Percentiles rank a stretch among this genome's conserved stretches.
phyloP scores from a whole-genome alignment of 257 asterid genomes.

The Scutellaria barbata region DNA sequence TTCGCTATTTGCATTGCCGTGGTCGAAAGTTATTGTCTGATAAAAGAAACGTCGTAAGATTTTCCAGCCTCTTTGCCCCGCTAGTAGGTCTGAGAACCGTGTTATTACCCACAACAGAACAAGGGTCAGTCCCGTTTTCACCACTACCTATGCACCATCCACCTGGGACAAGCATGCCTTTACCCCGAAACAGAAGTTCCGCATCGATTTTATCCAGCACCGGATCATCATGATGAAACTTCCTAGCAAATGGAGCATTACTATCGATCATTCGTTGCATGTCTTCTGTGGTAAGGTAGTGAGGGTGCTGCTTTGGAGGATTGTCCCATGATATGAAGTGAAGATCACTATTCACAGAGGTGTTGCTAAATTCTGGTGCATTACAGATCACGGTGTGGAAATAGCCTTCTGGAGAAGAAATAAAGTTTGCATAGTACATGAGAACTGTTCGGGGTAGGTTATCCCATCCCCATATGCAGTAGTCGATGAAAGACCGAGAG shows the following conservation, averaged over 20 bases:
- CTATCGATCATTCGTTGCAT: conserved; percentile 82
- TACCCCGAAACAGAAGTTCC: conserved; percentile 67
- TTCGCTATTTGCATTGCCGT: conserved; percentile 71
- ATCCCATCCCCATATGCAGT: conserved; percentile 98
- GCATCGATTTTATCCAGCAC: conserved; percentile 75
- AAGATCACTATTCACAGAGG: conserved; percentile 89
- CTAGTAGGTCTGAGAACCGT: conserved; percentile 68
- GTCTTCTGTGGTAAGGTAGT: conserved; percentile 69
- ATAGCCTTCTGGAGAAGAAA: conserved; percentile 96
- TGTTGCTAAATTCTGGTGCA: conserved; percentile 77
- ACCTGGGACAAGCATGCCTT: conserved; percentile 79
- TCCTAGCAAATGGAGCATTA: conserved; percentile 91
- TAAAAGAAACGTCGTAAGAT: conserved; percentile 56
- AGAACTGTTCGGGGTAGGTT: conserved; percentile 90
- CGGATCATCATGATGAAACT: conserved; percentile 79
- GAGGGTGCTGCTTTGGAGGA: conserved; percentile 98
- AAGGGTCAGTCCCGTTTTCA: conserved; percentile 82
- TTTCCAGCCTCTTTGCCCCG: conserved; percentile 88
- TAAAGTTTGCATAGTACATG: conserved; percentile 94
- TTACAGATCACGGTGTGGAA: conserved; percentile 93
- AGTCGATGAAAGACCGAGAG: conserved; percentile 86
- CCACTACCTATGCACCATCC: conserved; percentile 84
- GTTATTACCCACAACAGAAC: conserved; percentile 68
- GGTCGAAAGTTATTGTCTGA: conserved; percentile 70
- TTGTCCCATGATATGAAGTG: conserved; percentile 98